Base-by-base conservation (phyloP, 176 grass and related monocot genomes). In the Alloteropsis semialata region DNA sequence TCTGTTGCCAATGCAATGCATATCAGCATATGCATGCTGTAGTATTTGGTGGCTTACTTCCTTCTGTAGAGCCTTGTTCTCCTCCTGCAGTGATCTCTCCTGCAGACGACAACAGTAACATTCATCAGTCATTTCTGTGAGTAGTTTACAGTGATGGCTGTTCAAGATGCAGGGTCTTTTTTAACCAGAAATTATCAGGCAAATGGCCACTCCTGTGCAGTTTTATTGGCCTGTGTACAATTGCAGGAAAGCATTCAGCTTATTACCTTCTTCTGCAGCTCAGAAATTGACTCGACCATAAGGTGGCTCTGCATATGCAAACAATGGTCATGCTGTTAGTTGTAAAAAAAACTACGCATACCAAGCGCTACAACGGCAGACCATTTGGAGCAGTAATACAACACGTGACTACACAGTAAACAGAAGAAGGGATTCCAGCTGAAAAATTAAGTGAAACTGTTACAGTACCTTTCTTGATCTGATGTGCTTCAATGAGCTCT, bases 381-480 rank as follows among this genome's bases (percentile, higher is more conserved):
- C 5, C 58, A 78, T 27, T 58, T 43, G 32, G 32, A 58, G 4
- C 12, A 12, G 29, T 49, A 44, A 30, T 45, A 21, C 41, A 49
- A 6, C n/a, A 39, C 30, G 59, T 54, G 37, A 29, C 42, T 24
- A 22, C 63, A 46, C 16, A 45, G 1, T n/a, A 21, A 69, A 71
- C 3, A 18, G 42, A 32, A 34, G 9, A 32, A 34, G 16, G 12
- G 3, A 71, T 55, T 25, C 48, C 33, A 61, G 14, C 13, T 44
- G 15, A 24, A 21, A 61, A 38, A 51, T 61, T 5, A 46, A 84
- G 78, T 8, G 41, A 60, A 87, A 81, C 46, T 42, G 48, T 57
- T 74, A 64, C 59, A n/a, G n/a, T 56, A 94, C 92, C 87, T 94
- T 92, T 92, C 80, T 92, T 68, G 89, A 94, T 89, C 89, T 89